Conservation (phyloP, 75 land plant genomes). For the Sequoiadendron giganteum region DNA sequence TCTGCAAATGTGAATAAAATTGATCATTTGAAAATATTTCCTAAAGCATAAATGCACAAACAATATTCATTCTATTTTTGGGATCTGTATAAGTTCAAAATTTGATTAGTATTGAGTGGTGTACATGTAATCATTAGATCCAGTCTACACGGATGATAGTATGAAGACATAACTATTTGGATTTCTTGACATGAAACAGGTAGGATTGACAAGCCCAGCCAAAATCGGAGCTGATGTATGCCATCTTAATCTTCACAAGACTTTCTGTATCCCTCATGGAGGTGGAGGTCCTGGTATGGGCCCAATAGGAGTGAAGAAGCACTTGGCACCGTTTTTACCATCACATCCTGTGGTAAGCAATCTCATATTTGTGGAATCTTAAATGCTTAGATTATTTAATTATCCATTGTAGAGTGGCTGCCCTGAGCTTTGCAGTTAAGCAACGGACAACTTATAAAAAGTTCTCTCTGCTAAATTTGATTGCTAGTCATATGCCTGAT, state of each 20-base stretch:
- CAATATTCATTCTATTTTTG: not conserved
- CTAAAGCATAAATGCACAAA: not conserved
- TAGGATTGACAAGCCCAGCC: conserved; percentile 50
- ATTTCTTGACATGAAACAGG: conserved; percentile 19
- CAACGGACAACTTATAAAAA: not conserved
- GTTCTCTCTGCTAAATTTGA: not conserved
- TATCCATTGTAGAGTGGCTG: not conserved
- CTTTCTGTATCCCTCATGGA: conserved; percentile 56
- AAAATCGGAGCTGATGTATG: conserved; percentile 55
- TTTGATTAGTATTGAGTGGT: not conserved
- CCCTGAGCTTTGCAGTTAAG: not conserved
- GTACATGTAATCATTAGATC: not conserved
- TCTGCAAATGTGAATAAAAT: not conserved
- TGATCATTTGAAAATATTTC: not conserved
- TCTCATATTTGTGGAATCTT: not conserved
- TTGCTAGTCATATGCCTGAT: not conserved
- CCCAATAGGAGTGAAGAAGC: conserved; percentile 53
- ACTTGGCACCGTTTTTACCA: conserved; percentile 44
- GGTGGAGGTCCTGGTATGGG: conserved; percentile 62
- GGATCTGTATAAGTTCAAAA: not conserved
- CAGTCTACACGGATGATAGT: not conserved
- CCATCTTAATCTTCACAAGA: conserved; percentile 54
- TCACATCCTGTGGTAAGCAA: conserved; percentile 68
- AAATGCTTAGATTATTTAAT: not conserved
- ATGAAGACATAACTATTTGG: not conserved